Evolutionary conservation across 2,329 filamentous ascomycete genomes (phyloP).

Genomic region (Claviceps sorghi): DNA sequence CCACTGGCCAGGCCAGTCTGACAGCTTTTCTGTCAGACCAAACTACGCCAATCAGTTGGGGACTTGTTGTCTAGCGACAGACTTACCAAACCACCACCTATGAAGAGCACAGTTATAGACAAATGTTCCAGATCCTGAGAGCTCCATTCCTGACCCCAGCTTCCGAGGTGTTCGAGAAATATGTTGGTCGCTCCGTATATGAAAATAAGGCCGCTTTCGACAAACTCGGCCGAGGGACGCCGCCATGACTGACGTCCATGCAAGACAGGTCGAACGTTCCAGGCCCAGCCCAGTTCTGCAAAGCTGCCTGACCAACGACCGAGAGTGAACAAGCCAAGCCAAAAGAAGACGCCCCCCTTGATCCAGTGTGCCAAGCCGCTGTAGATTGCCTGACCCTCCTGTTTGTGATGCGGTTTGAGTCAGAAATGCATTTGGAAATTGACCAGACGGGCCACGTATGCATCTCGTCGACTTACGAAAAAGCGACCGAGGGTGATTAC

Average conservation of each 20-base stretch:
- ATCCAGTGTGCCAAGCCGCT: slow-evolving; percentile 84
- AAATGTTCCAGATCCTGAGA: slow-evolving; percentile 78
- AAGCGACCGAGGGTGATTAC: slow-evolving; percentile 67
- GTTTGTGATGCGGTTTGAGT: not conserved
- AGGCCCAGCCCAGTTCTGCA: slow-evolving; percentile 83
- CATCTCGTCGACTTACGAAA: slow-evolving; percentile 45
- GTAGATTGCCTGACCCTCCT: slow-evolving; percentile 59
- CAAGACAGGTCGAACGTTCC: slow-evolving; percentile 63
- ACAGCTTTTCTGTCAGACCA: not conserved
- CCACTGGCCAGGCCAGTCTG: not conserved
- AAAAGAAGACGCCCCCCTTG: slow-evolving; percentile 91
- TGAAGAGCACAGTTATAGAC: slow-evolving; percentile 85
- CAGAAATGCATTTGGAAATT: not conserved
- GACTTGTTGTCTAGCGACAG: no score
- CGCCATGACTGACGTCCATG: slow-evolving; percentile 37
- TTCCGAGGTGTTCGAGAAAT: slow-evolving; percentile 76
- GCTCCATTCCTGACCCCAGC: slow-evolving; percentile 56
- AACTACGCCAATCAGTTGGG: not conserved
- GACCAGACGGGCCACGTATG: not conserved
- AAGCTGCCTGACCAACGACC: slow-evolving; percentile 86
- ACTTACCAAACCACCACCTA: slow-evolving; percentile 74
- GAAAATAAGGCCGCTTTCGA: slow-evolving; percentile 81
- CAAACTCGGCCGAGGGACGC: slow-evolving; percentile 73
- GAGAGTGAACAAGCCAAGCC: slow-evolving; percentile 75
- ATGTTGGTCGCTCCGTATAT: slow-evolving; percentile 81